phyloP scores from a whole-genome alignment of 169 alveolate species.

The Plasmodium gaboni region DNA sequence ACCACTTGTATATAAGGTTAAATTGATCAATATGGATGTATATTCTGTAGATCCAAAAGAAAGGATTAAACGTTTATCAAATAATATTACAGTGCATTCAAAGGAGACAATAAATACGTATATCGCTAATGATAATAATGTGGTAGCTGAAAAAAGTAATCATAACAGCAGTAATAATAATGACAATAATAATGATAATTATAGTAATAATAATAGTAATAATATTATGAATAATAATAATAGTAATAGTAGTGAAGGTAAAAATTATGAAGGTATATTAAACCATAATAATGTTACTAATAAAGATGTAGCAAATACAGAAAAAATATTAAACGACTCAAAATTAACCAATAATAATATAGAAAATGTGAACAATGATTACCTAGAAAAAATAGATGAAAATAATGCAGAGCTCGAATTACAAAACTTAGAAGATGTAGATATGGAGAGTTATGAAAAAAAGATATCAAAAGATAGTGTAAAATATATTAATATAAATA shows the following conservation, averaged over 20 bases:
- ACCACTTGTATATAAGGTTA: conserved; percentile 43
- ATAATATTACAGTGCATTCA: not conserved
- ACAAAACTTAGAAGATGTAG: conserved; percentile 54
- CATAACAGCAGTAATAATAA: not conserved
- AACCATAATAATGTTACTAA: not conserved
- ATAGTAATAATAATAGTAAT: not conserved
- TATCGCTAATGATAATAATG: not conserved
- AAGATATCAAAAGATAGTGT: conserved; percentile 40
- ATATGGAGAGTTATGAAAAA: conserved; percentile 67
- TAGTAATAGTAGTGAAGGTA: not conserved
- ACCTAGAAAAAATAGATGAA: conserved; percentile 20
- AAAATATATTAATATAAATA: conserved; percentile 50
- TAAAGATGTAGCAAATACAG: not conserved
- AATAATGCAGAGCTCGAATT: conserved; percentile 10
- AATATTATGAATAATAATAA: not conserved
- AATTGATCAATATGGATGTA: conserved; percentile 24
- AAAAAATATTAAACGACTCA: not conserved
- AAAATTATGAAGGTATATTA: not conserved
- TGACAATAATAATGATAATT: not conserved
- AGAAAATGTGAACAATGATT: not conserved
- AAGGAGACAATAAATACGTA: not conserved
- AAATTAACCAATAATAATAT: not conserved
- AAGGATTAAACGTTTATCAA: not conserved
- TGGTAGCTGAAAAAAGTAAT: not conserved
- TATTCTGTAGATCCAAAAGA: not conserved